A percentile compares a stretch with the other conserved stretches of the same genome.
Evolutionary conservation across 441 rosid species (phyloP).

Genomic region (Populus hybrid): DNA sequence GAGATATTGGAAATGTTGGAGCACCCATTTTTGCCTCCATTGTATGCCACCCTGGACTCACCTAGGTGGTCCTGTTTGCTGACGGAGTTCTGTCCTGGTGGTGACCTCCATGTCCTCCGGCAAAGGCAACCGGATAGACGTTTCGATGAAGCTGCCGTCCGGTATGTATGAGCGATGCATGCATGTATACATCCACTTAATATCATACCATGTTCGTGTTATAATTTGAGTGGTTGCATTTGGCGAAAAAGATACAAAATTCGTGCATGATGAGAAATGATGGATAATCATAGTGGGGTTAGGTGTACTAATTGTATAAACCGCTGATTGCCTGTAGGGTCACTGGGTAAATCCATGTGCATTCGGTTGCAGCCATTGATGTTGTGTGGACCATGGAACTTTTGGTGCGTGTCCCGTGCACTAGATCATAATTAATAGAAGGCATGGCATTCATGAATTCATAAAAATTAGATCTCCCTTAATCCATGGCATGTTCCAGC

Average conservation of each 20-base stretch:
- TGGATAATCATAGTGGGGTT: slow-evolving; percentile 17
- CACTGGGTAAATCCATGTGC: not conserved
- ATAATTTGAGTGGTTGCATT: not conserved
- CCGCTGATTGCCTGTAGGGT: slow-evolving; percentile 30
- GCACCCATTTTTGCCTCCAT: slow-evolving; percentile 89
- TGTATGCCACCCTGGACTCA: slow-evolving; percentile 75
- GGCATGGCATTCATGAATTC: not conserved
- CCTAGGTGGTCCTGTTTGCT: slow-evolving; percentile 80
- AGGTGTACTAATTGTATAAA: slow-evolving; percentile 13
- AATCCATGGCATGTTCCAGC: not conserved
- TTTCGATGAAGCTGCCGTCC: slow-evolving; percentile 79
- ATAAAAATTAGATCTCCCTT: not conserved
- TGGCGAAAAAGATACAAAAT: not conserved
- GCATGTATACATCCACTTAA: not conserved
- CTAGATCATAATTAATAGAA: slow-evolving; percentile 7
- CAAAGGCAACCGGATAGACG: slow-evolving; percentile 69
- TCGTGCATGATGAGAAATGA: slow-evolving; percentile 6
- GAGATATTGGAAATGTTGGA: slow-evolving; percentile 74
- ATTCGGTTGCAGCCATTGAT: not conserved
- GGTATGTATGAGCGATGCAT: slow-evolving; percentile 35
- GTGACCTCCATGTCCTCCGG: slow-evolving; percentile 94
- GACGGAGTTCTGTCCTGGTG: slow-evolving; percentile 93
- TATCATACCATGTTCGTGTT: not conserved
- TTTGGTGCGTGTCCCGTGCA: slow-evolving; percentile 9
- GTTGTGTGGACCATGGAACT: slow-evolving; percentile 2